Evolutionary conservation across 805 yeast species (phyloP).

Genomic region (Cyberlindnera japonica): DNA sequence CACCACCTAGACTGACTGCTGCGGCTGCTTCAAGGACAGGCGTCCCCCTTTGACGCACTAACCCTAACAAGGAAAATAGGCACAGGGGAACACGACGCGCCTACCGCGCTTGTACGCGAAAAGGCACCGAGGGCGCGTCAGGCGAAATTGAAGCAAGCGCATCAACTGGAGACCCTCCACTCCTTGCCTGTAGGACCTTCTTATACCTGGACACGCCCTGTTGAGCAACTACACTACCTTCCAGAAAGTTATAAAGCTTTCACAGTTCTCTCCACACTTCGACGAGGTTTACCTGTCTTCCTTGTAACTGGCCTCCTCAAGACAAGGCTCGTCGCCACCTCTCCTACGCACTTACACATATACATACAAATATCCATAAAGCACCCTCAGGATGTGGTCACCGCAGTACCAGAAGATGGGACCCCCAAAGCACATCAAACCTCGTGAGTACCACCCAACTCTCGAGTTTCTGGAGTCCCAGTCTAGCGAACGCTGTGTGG

Average conservation of each 20-base stretch:
- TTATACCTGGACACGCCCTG: not conserved
- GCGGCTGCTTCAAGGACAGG: too few relatives aligned
- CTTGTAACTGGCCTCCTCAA: too few relatives aligned
- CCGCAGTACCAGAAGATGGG: constrained; percentile 23
- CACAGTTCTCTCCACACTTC: too few relatives aligned
- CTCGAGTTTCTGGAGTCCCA: constrained; percentile 44
- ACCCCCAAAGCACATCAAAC: constrained; percentile 30
- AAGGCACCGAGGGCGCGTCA: constrained; percentile 5
- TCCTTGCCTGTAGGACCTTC: not conserved
- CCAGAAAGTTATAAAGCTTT: too few relatives aligned
- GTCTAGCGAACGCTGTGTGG: constrained; percentile 37
- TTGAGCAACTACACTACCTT: too few relatives aligned
- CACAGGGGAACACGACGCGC: not conserved
- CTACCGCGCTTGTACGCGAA: constrained; percentile 3
- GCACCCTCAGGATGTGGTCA: constrained; percentile 19
- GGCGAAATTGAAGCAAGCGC: constrained; percentile 2
- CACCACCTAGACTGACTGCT: too few relatives aligned
- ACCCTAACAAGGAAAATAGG: constrained; percentile 4
- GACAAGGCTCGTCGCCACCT: too few relatives aligned
- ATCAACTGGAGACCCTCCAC: not conserved
- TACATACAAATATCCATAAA: not conserved
- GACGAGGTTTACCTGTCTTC: too few relatives aligned
- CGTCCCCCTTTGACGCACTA: too few relatives aligned
- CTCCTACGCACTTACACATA: not conserved
- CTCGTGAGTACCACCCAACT: constrained; percentile 31